These are phyloP conservation scores for Adansonia digitata DNA, from an alignment of 345 rosid species.

Conservation along the genomic window DNA sequence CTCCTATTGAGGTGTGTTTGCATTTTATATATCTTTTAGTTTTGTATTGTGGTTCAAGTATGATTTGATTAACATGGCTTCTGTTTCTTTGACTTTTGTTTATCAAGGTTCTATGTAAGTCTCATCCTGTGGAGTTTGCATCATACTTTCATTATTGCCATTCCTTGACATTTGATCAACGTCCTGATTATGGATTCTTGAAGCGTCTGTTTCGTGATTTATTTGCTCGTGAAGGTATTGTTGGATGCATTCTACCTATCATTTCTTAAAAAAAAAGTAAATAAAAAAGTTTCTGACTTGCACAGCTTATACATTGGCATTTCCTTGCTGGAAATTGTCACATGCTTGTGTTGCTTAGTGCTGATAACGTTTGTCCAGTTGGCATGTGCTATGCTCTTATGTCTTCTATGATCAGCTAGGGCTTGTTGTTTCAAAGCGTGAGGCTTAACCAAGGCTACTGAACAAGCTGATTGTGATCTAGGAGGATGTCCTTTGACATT, in stretches of 20 bases:
- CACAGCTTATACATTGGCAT: neutral
- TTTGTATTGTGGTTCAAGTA: neutral
- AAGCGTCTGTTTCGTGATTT: constrained; percentile 73
- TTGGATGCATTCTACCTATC: neutral
- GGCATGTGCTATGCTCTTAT: neutral
- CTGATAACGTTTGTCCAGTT: neutral
- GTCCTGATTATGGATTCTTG: constrained; percentile 84
- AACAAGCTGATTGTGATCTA: neutral
- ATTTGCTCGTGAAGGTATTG: constrained; percentile 70
- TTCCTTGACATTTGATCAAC: constrained; percentile 71
- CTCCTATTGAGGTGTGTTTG: constrained; percentile 75
- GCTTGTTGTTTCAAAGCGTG: neutral
- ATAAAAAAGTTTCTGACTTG: neutral
- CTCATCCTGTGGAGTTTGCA: constrained; percentile 59
- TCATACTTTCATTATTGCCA: constrained; percentile 89
- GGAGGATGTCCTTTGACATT: neutral
- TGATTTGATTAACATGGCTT: neutral
- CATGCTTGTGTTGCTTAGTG: neutral
- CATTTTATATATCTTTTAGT: neutral
- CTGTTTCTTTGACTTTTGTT: neutral
- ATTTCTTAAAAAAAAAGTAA: no score
- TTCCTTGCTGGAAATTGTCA: neutral
- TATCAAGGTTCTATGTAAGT: constrained; percentile 70
- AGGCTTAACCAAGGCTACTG: neutral
- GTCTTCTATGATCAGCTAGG: neutral